phyloP scores from a whole-genome alignment of 2,329 filamentous ascomycete genomes.

The Raffaelea deltoideospora region DNA sequence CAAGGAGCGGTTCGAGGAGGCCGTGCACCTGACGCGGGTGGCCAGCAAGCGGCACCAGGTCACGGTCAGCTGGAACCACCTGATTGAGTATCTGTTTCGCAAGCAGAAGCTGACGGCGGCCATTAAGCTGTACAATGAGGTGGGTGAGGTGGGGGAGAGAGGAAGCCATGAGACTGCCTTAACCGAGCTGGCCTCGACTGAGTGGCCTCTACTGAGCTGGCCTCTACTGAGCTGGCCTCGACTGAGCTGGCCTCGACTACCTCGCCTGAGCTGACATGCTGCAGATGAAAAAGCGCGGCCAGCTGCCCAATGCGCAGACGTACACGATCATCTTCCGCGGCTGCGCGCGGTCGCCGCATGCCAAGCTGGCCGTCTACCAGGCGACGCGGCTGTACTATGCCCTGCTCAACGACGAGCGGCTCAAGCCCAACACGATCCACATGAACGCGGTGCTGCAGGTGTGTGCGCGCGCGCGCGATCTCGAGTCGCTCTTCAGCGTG shows the following conservation, averaged over 20 bases:
- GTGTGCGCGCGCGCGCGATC: constrained; percentile 57
- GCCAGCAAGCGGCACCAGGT: constrained; percentile 52
- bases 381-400: constrained; percentile 65
- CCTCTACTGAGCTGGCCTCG: no score
- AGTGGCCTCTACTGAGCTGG: no score
- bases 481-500: constrained; percentile 69
- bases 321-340: constrained; percentile 74
- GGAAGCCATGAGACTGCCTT: neutral
- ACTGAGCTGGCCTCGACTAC: no score
- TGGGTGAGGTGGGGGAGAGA: constrained; percentile 19
- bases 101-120: constrained; percentile 46
- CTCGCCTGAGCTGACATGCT: neutral
- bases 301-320: constrained; percentile 66
- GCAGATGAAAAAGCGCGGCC: constrained; percentile 87
- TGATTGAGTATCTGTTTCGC: constrained; percentile 58
- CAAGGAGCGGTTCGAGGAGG: constrained; percentile 47
- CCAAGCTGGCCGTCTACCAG: constrained; percentile 45
- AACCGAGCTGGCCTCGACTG: no score
- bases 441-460: constrained; percentile 78
- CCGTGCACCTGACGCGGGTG: constrained; percentile 49
- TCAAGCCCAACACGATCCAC: constrained; percentile 66
- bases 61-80: constrained; percentile 73
- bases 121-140: constrained; percentile 79
- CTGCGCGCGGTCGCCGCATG: constrained; percentile 44
- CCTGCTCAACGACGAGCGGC: constrained; percentile 46